Evolutionary conservation across 805 yeast species (phyloP).

Genomic region (Pichia exigua): DNA sequence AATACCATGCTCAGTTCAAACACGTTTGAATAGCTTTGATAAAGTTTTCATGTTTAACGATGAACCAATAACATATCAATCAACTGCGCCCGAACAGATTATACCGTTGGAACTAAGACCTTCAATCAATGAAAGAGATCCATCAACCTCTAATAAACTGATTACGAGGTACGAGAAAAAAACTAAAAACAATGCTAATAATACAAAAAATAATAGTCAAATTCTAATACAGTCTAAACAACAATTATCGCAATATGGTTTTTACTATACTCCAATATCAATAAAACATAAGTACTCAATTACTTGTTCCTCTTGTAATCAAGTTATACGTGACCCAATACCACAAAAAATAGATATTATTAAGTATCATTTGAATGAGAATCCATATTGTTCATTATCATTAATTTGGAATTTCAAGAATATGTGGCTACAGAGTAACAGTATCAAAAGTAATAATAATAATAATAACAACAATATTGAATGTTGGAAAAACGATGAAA

Average conservation of each 20-base stretch:
- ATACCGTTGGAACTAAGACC: constrained; percentile 2
- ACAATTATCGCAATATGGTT: constrained; percentile 9
- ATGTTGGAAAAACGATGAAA: constrained; percentile 2
- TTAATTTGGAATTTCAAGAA: constrained; percentile 8
- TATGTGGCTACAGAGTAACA: not conserved
- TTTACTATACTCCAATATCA: constrained; percentile 9
- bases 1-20: constrained; percentile 2
- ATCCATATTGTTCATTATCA: constrained; percentile 6
- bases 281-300: constrained; percentile 5
- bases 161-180: not conserved
- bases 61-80: constrained; percentile 7
- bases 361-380: constrained; percentile 1
- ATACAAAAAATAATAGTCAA: not conserved
- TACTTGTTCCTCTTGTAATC: constrained; percentile 8
- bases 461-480: not conserved
- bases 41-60: constrained; percentile 1
- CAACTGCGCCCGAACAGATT: not conserved
- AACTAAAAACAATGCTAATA: not conserved
- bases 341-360: constrained; percentile 2
- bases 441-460: too few relatives aligned
- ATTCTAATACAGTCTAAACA: constrained; percentile 3
- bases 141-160: not conserved
- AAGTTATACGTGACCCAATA: constrained; percentile 3
- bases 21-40: constrained; percentile 3
- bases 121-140: not conserved